A percentile compares a stretch with the other conserved stretches of the same genome.
Conservation (phyloP, 345 rosid species). For the Pistacia vera region DNA sequence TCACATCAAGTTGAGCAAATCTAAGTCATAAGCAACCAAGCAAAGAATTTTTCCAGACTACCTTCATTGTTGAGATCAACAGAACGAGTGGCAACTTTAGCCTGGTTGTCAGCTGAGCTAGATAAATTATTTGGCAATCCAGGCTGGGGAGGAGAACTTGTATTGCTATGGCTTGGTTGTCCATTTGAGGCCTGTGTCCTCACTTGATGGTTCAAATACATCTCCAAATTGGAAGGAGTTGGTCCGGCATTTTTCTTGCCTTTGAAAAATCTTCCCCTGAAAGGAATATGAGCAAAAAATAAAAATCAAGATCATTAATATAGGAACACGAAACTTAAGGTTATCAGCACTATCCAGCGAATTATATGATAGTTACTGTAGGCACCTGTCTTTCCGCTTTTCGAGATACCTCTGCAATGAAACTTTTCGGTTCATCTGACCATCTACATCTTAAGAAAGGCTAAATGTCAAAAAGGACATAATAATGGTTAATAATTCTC, state of each 20-base stretch:
- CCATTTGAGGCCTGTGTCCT: slow-evolving; percentile 47
- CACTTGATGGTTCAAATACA: slow-evolving; percentile 53
- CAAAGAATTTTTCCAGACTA: slow-evolving; percentile 13
- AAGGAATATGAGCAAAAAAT: background rate
- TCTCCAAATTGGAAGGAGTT: slow-evolving; percentile 54
- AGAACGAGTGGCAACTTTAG: slow-evolving; percentile 40
- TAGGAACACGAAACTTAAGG: background rate
- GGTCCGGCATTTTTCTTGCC: slow-evolving; percentile 53
- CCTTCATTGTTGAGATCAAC: slow-evolving; percentile 70
- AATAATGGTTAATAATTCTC: background rate
- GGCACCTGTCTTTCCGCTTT: slow-evolving; percentile 83
- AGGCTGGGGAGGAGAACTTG: slow-evolving; percentile 46
- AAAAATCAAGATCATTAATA: background rate
- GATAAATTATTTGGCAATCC: slow-evolving; percentile 29
- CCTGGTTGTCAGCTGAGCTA: slow-evolving; percentile 46
- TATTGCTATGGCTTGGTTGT: slow-evolving; percentile 41
- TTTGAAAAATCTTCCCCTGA: slow-evolving; percentile 60
- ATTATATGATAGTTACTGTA: slow-evolving; percentile 11
- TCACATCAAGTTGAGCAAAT: background rate
- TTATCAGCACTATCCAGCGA: background rate
- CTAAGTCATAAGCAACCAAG: background rate
- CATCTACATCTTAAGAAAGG: slow-evolving; percentile 57
- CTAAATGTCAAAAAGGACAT: slow-evolving; percentile 23
- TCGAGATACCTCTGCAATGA: slow-evolving; percentile 74
- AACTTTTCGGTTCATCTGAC: slow-evolving; percentile 65